Percentiles rank a stretch among this genome's conserved stretches.
Conservation (phyloP, 768 basidiomycete species). For the Gyrodon lividus region DNA sequence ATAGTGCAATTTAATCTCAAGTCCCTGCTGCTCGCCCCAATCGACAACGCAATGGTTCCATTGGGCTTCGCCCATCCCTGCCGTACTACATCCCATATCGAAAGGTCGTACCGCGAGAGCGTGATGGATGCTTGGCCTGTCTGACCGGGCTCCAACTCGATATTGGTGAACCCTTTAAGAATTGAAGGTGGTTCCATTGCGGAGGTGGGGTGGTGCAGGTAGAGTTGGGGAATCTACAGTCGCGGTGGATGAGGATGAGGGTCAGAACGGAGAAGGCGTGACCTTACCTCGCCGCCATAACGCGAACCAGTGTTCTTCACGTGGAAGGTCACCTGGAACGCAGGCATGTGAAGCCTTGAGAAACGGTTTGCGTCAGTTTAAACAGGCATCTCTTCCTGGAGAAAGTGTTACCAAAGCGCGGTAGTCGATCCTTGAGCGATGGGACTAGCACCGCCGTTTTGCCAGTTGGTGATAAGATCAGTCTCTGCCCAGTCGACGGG, state of each 20-base stretch:
- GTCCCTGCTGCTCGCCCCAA: constrained; percentile 72
- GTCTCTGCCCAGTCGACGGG: constrained; percentile 30
- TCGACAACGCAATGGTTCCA: constrained; percentile 58
- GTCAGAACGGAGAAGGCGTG: background rate
- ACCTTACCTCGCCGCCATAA: constrained; percentile 63
- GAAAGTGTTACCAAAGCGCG: constrained; percentile 51
- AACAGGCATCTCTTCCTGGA: background rate
- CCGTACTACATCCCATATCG: constrained; percentile 69
- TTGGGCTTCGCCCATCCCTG: constrained; percentile 76
- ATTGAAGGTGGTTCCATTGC: constrained; percentile 71
- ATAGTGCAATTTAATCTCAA: constrained; percentile 47
- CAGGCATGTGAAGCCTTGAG: constrained; percentile 64
- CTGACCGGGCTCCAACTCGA: constrained; percentile 49
- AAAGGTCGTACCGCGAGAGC: constrained; percentile 68
- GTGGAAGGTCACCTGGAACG: constrained; percentile 59
- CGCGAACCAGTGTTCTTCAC: constrained; percentile 63
- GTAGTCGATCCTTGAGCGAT: constrained; percentile 56
- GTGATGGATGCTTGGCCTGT: constrained; percentile 48
- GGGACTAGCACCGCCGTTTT: constrained; percentile 53
- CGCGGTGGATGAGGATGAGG: background rate
- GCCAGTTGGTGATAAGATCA: constrained; percentile 51
- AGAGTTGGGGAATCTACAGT: constrained; percentile 68
- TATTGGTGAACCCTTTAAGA: constrained; percentile 67
- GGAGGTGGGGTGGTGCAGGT: constrained; percentile 62
- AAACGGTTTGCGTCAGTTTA: constrained; percentile 6